Base-by-base conservation (phyloP, 192 early-diverging fungal genomes). In the Helicostylum pulchrum region DNA sequence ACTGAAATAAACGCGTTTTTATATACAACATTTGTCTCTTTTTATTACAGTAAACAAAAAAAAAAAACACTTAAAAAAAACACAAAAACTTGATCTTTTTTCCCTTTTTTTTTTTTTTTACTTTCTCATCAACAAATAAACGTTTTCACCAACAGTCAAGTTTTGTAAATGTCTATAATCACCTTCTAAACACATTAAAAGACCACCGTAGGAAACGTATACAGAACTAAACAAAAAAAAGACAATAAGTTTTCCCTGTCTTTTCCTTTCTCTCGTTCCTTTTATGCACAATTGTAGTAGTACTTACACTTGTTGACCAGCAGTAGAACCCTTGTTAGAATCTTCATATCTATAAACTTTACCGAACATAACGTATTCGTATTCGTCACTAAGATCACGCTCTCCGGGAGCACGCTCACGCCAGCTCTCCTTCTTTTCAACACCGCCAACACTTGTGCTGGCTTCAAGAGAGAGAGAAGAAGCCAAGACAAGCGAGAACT, bases 321-420 rank as follows among this genome's bases (percentile, higher is more conserved):
- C 64, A 32, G 80, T 76, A 75, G 87, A 88, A 9, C 85, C 73
- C 4, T 84, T 81, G 47, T 79, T 81, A 30, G 82, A 78, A 61
- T 99, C 94, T 55, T 97, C 95, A 67, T 89, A 98, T 74, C 93
- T 87, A 81, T 95, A 99, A 19, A 96, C 91, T 72, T 94, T 93
- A 51, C 97, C 97, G 76, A 90, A 93, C 95, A 97, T 98, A 20
- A 99, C 96, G 74, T 99, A 99, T 43, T 99, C 96, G 74, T 92
- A 99, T 39, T 97, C 92, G 54, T 99, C 96, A 4, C 92, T 93
- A 66, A 99, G 72, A 57, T 88, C 86, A 60, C 81, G 66, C 61
- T 90, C 88, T 12, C 83, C 85, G 17, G 77, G 78, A 48, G 79
- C 72, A 66, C 83, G 83, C 64, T 86, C 83, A 46, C 86, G 75